phyloP scores from a whole-genome alignment of 202 grass and related monocot genomes.

The Cymbopogon flexuosus region DNA sequence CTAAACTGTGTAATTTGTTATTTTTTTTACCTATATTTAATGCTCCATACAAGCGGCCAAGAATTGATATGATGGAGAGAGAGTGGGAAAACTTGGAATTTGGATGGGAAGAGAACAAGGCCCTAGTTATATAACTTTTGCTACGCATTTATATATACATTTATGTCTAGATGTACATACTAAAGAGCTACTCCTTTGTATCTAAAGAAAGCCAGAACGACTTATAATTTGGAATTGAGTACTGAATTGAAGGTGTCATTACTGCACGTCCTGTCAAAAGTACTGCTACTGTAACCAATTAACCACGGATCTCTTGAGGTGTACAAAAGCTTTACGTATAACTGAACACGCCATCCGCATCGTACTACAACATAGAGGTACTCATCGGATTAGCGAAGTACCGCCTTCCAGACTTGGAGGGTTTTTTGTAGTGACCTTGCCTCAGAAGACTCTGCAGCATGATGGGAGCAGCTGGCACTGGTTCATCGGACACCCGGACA shows the following conservation, averaged over 20 bases:
- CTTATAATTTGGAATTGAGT: neutral
- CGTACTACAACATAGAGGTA: constrained; percentile 39
- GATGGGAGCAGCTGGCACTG: constrained; percentile 35
- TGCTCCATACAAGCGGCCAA: too few species aligned
- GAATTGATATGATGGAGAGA: too few species aligned
- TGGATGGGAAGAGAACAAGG: too few species aligned
- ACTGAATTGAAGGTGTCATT: neutral
- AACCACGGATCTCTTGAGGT: neutral
- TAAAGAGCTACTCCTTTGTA: neutral
- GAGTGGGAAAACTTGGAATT: too few species aligned
- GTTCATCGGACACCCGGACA: constrained; percentile 45
- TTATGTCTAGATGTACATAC: neutral
- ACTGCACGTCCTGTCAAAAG: neutral
- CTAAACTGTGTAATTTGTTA: too few species aligned
- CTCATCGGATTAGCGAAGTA: constrained; percentile 68
- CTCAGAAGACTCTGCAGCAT: constrained; percentile 49
- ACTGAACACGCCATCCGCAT: neutral
- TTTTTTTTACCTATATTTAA: too few species aligned
- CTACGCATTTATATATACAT: neutral
- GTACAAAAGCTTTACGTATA: neutral
- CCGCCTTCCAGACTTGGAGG: constrained; percentile 38
- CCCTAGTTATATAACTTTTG: too few species aligned
- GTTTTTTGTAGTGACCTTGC: neutral
- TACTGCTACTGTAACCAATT: neutral
- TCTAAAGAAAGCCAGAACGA: too few species aligned